phyloP scores from a whole-genome alignment of 23 red algal species.

The Gracilaria gracilis region DNA sequence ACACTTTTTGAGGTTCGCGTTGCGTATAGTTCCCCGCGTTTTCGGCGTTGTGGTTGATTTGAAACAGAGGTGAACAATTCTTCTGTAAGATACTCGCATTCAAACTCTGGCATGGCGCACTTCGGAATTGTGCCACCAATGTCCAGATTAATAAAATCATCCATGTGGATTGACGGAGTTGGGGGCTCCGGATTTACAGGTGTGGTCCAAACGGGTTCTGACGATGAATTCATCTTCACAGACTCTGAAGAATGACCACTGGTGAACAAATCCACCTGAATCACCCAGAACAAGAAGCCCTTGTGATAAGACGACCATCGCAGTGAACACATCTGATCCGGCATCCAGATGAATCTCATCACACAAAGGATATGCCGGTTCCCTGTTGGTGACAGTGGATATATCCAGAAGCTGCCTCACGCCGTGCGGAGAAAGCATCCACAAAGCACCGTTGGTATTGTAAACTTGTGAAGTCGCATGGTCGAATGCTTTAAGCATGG shows the following conservation, averaged over 20 bases:
- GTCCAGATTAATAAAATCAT: constrained; percentile 26
- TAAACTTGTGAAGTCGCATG: constrained; percentile 17
- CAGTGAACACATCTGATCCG: constrained; percentile 57
- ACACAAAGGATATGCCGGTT: constrained; percentile 44
- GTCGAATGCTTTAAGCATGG: constrained; percentile 58
- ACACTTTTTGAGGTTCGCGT: constrained; percentile 3
- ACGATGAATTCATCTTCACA: constrained; percentile 50
- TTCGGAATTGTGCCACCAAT: constrained; percentile 74
- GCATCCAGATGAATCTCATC: constrained; percentile 73
- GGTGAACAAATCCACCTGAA: constrained; percentile 74
- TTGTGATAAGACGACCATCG: constrained; percentile 41
- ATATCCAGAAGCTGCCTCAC: constrained; percentile 66
- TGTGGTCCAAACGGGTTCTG: constrained; percentile 64
- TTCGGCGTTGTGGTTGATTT: constrained; percentile 7
- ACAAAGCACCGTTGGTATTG: constrained; percentile 54
- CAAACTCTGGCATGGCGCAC: constrained; percentile 55
- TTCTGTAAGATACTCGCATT: constrained; percentile 57
- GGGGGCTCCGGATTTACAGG: constrained; percentile 54
- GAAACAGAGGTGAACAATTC: constrained; percentile 33
- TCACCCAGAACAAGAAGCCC: constrained; percentile 61
- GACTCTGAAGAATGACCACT: constrained; percentile 63
- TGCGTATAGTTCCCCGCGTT: background rate
- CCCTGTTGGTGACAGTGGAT: constrained; percentile 35
- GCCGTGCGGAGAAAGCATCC: constrained; percentile 54
- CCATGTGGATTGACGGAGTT: constrained; percentile 46